Percentiles rank a stretch among this genome's conserved stretches.
phyloP scores from a whole-genome alignment of 768 basidiomycete genomes.

The Amanita pallidorosea region DNA sequence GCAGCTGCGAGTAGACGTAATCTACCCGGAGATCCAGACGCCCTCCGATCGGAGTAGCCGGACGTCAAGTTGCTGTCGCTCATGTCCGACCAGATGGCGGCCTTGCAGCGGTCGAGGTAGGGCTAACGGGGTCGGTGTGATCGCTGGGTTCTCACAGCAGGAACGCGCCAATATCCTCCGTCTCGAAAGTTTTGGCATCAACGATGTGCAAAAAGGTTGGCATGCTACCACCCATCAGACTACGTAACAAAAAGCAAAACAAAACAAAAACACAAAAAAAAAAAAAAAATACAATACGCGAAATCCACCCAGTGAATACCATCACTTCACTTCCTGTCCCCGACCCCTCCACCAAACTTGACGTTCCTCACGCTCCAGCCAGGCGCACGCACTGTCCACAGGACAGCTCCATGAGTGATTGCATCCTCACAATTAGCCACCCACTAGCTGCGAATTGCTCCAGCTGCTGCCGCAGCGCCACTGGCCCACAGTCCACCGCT shows the following conservation, averaged over 20 bases:
- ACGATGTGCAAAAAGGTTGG: conserved; percentile 72
- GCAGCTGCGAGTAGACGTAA: conserved; percentile 7
- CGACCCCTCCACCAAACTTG: conserved; percentile 66
- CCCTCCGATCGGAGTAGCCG: background rate
- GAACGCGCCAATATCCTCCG: conserved; percentile 54
- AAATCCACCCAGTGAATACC: conserved; percentile 83
- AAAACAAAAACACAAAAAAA: conserved; percentile 11
- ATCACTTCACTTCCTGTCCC: conserved; percentile 57
- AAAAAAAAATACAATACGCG: too few species aligned
- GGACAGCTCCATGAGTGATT: conserved; percentile 57
- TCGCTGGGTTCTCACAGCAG: conserved; percentile 19
- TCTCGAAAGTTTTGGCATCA: conserved; percentile 81
- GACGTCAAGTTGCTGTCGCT: conserved; percentile 7
- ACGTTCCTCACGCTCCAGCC: conserved; percentile 82
- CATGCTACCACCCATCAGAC: conserved; percentile 50
- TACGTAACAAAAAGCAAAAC: too few species aligned
- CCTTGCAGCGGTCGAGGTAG: background rate
- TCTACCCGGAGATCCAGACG: conserved; percentile 1
- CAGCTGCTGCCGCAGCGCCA: conserved; percentile 26
- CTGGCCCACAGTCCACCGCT: conserved; percentile 14
- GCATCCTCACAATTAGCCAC: conserved; percentile 38
- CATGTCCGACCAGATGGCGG: conserved; percentile 1
- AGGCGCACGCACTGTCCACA: conserved; percentile 42
- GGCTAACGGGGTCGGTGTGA: conserved; percentile 7
- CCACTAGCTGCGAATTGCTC: conserved; percentile 10